phyloP scores from a whole-genome alignment of 805 yeast genomes.

The Kodamaea neixiangensis region DNA sequence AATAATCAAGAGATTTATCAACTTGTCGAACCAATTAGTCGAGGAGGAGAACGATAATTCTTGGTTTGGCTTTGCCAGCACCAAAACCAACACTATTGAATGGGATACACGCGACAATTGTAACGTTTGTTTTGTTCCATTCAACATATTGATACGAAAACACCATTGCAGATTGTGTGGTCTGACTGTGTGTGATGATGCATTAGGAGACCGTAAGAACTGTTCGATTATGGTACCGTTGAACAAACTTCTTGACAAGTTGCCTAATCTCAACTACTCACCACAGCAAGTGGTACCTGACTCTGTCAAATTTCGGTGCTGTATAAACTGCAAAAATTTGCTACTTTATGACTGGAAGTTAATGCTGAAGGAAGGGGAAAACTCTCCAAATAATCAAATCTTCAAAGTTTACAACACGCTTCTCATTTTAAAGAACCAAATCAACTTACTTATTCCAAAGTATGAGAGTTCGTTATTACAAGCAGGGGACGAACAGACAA shows the following conservation, averaged over 20 bases:
- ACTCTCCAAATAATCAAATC: constrained; percentile 13
- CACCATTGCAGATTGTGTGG: constrained; percentile 97
- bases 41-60: constrained; percentile 16
- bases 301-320: constrained; percentile 52
- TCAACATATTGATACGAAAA: constrained; percentile 61
- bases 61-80: constrained; percentile 25
- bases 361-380: constrained; percentile 8
- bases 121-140: constrained; percentile 59
- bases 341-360: constrained; percentile 55
- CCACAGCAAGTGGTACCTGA: constrained; percentile 13
- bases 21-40: constrained; percentile 36
- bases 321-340: constrained; percentile 65
- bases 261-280: constrained; percentile 39
- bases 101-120: constrained; percentile 70
- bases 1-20: constrained; percentile 56
- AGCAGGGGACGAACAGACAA: constrained; percentile 16
- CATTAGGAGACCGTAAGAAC: constrained; percentile 36
- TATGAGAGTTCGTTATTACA: constrained; percentile 18
- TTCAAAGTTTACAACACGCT: constrained; percentile 23
- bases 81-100: constrained; percentile 41
- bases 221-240: constrained; percentile 79
- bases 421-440: constrained; percentile 24
- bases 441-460: constrained; percentile 22
- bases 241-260: constrained; percentile 36
- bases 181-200: constrained; percentile 71